These are phyloP conservation scores for Gracilaria domingensis DNA, from an alignment of 23 red algal genomes.

Conservation along the genomic window DNA sequence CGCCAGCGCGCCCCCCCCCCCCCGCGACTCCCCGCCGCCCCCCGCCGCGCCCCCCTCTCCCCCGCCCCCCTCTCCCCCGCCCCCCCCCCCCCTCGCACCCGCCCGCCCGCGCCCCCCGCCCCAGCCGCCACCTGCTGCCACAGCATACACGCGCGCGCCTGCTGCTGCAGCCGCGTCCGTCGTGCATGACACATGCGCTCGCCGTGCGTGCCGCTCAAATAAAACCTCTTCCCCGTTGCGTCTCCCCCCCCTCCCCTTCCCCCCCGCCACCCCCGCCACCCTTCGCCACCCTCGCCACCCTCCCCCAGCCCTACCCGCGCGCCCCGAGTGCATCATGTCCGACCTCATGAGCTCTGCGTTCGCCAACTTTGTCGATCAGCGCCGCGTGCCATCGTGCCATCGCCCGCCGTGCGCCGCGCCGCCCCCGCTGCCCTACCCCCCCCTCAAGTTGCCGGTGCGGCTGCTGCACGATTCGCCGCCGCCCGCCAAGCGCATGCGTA, in stretches of 20 bases:
- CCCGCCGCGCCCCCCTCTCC: conserved; percentile 8
- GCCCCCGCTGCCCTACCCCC: conserved; percentile 1
- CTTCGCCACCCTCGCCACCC: no score
- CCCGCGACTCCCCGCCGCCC: background rate
- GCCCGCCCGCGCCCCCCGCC: no score
- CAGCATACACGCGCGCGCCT: background rate
- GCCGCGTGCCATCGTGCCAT: background rate
- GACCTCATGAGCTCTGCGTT: conserved; percentile 43
- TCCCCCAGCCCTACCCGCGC: background rate
- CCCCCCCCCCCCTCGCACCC: background rate
- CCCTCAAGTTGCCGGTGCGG: conserved; percentile 19
- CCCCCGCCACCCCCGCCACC: no score
- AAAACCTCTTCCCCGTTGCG: no score
- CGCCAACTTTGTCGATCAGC: conserved; percentile 2
- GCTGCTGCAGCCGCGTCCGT: no score
- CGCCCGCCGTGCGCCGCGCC: background rate
- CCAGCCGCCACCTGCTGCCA: no score
- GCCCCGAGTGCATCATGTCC: background rate
- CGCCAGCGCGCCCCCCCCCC: background rate
- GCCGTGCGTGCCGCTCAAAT: no score
- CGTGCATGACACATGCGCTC: no score
- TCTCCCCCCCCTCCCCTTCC: background rate
- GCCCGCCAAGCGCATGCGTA: conserved; percentile 27
- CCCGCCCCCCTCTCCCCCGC: background rate
- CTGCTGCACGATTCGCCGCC: conserved; percentile 21